Evolutionary conservation across 2,329 filamentous ascomycete genomes (phyloP).

Genomic region (Neonectria magnoliae): DNA sequence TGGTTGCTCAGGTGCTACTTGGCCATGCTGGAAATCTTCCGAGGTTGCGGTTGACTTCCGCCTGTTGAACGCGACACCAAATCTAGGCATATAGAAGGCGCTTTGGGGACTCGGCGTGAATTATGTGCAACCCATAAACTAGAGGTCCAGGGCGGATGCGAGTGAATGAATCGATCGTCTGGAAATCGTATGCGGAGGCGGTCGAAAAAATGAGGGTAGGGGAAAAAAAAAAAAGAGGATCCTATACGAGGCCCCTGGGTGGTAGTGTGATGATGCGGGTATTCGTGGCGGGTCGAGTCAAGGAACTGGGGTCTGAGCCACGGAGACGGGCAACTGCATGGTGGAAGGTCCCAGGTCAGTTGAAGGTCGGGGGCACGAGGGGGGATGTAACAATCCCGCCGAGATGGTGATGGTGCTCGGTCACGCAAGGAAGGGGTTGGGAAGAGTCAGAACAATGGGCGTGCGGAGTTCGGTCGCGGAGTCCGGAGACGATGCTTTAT

Average conservation of each 20-base stretch:
- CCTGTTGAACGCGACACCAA: conserved; percentile 67
- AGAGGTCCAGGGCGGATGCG: conserved; percentile 19
- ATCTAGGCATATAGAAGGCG: conserved; percentile 67
- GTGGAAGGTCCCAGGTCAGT: conserved; percentile 37
- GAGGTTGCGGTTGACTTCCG: conserved; percentile 68
- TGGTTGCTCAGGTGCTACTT: conserved; percentile 56
- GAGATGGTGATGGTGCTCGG: conserved; percentile 13
- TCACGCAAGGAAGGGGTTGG: conserved; percentile 24
- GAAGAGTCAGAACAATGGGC: conserved; percentile 14
- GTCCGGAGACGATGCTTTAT: conserved; percentile 33
- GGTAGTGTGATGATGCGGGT: conserved; percentile 34
- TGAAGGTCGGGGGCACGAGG: conserved; percentile 22
- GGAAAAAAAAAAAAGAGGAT: conserved; percentile 31
- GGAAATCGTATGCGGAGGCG: conserved; percentile 31
- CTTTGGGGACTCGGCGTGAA: conserved; percentile 30
- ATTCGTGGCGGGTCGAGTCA: conserved; percentile 39
- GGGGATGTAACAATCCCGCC: conserved; percentile 25
- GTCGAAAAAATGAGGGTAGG: conserved; percentile 14
- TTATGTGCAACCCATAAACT: conserved; percentile 42
- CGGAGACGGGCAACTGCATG: conserved; percentile 44
- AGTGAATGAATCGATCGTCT: conserved; percentile 23
- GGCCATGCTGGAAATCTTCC: conserved; percentile 63
- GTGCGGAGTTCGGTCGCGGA: conserved; percentile 23
- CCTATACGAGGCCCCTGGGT: conserved; percentile 29
- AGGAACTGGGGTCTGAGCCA: conserved; percentile 35